Base-by-base conservation (phyloP, 2,329 filamentous ascomycete species). In the Aspergillus texensis region DNA sequence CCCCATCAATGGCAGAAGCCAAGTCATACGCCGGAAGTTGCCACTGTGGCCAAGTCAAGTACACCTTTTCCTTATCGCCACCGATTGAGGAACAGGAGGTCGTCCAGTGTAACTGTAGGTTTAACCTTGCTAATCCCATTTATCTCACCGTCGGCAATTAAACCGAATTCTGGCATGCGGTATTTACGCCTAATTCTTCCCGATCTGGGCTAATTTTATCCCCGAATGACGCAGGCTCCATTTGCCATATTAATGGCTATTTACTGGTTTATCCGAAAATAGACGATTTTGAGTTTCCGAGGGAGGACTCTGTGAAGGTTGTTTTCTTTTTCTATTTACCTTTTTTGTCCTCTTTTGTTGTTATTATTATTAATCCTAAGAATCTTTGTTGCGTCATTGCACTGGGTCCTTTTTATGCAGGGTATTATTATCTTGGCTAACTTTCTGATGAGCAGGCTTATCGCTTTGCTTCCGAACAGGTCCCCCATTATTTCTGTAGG, bases 201-300 rank as follows among this genome's bases (percentile, higher is more conserved):
- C n/a, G 4, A 24, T 24, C 12, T 24, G 9, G 26, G 21, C 12
- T 16, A 48, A 16, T 48, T 41, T 41, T 19, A 41, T 41, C 39
- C 39, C 3, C n/a, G 16, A n/a, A n/a, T 41, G 39, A 41, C 39
- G 16, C 39, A 75, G 72, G 73, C 67, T 71, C 72, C 4, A 75
- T 76, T 52, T 77, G 74, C 64, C 41, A 66, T 21, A 65, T 63
- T 32, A 75, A 74, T 43, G 74, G 75, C 32, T 75, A 75, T 60
- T 61, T 77, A 2, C 69, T 72, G 60, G 65, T 75, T 41, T 74
- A 74, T 41, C 65, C 70, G 14, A 48, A 71, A 10, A 65, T 67
- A 3, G 57, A 65, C 1, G 68, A 73, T 58, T 63, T 72, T 36
- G 67, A 57, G 26, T 71, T 70, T 65, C 58, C 68, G 16, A 62